A percentile compares a stretch with the other conserved stretches of the same genome.
Evolutionary conservation across 1,284 basidiomycete genomes (phyloP).

Genomic region (Ceratobasidium sp.): DNA sequence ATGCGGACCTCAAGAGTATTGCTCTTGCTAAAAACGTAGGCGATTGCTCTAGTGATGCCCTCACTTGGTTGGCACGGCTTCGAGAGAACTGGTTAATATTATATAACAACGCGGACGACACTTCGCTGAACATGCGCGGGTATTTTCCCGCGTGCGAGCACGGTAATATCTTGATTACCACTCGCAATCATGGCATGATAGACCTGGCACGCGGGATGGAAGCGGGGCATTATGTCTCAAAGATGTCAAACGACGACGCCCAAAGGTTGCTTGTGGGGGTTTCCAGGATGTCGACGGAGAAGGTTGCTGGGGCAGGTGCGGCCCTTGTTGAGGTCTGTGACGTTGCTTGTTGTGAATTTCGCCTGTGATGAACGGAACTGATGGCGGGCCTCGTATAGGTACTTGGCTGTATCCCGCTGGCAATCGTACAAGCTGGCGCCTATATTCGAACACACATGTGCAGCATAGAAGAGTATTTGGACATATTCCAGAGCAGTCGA

Average conservation of each 20-base stretch:
- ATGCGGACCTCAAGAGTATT: slow-evolving; percentile 14
- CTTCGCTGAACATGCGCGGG: slow-evolving; percentile 1
- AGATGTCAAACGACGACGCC: slow-evolving; percentile 1
- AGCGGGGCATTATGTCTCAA: neutral
- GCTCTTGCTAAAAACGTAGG: slow-evolving; percentile 14
- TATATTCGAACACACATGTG: slow-evolving; percentile 17
- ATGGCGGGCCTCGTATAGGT: neutral
- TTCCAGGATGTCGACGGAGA: neutral
- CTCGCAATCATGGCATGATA: slow-evolving; percentile 21
- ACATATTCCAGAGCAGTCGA: neutral
- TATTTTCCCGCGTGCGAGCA: slow-evolving; percentile 27
- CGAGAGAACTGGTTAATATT: slow-evolving; percentile 14
- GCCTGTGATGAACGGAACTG: neutral
- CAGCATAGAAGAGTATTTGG: neutral
- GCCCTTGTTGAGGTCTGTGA: neutral
- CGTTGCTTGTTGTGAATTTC: neutral
- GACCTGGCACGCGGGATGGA: neutral
- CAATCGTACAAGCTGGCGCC: slow-evolving; percentile 24
- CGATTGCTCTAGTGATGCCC: neutral
- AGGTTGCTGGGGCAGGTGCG: too few species aligned
- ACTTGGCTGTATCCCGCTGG: neutral
- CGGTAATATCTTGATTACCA: slow-evolving; percentile 36
- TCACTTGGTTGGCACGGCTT: slow-evolving; percentile 35
- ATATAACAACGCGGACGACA: slow-evolving; percentile 24
- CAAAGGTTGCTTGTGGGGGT: neutral